phyloP scores from a whole-genome alignment of 306 rosid genomes.

The Medicago lupulina region DNA sequence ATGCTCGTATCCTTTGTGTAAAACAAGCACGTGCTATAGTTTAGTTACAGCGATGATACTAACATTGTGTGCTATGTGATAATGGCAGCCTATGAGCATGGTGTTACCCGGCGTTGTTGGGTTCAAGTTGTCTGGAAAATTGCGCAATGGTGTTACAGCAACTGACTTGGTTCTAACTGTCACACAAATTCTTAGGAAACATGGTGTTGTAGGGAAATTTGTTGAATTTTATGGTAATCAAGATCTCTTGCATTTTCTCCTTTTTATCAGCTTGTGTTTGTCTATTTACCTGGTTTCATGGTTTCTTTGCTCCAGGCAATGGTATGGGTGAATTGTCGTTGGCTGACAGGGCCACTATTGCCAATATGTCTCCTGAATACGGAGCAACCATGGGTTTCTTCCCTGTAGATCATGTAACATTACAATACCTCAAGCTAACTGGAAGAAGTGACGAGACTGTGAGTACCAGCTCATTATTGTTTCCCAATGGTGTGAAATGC shows the following conservation, averaged over 20 bases:
- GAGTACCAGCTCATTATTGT: slow-evolving; percentile 46
- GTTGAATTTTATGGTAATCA: slow-evolving; percentile 93
- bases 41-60: slow-evolving; percentile 34
- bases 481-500: slow-evolving; percentile 40
- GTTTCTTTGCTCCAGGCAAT: slow-evolving; percentile 61
- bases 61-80: slow-evolving; percentile 49
- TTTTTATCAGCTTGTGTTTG: neutral
- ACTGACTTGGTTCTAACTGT: slow-evolving; percentile 98
- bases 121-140: slow-evolving; percentile 91
- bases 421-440: slow-evolving; percentile 86
- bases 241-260: neutral
- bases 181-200: slow-evolving; percentile 97
- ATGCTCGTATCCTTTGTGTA: slow-evolving; percentile 29
- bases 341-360: slow-evolving; percentile 96
- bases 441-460: slow-evolving; percentile 93
- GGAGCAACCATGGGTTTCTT: slow-evolving; percentile 99
- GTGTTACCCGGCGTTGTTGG: slow-evolving; percentile 99
- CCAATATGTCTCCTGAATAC: slow-evolving; percentile 96
- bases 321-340: slow-evolving; percentile 84
- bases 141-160: slow-evolving; percentile 93
- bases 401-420: slow-evolving; percentile 89
- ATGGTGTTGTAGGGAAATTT: slow-evolving; percentile 99
- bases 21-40: slow-evolving; percentile 18
- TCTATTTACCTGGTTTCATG: slow-evolving; percentile 26
- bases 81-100: slow-evolving; percentile 96